A percentile compares a stretch with the other conserved stretches of the same genome.
These are phyloP conservation scores for Mimosa bimucronata DNA, from an alignment of 306 rosid species.

Conservation along the genomic window DNA sequence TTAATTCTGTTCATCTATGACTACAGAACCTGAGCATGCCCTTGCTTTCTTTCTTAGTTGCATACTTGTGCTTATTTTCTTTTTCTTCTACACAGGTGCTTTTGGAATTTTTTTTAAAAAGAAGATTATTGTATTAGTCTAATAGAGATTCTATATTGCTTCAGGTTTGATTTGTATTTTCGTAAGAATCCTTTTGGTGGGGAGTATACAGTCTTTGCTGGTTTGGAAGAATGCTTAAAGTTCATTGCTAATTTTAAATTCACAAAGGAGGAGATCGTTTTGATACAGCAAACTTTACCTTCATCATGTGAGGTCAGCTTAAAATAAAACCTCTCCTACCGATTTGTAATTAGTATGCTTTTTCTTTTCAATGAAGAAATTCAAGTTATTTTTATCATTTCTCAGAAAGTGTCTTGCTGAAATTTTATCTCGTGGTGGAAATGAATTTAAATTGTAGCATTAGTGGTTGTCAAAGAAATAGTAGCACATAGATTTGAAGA, in stretches of 20 bases:
- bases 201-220: slow-evolving; percentile 93
- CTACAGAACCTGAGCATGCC: not conserved
- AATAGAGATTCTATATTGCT: slow-evolving; percentile 29
- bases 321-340: slow-evolving; percentile 7
- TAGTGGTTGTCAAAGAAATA: slow-evolving; percentile 11
- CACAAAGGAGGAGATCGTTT: slow-evolving; percentile 75
- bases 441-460: slow-evolving; percentile 19
- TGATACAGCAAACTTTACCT: slow-evolving; percentile 69
- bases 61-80: not conserved
- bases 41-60: not conserved
- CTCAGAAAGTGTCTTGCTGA: slow-evolving; percentile 1
- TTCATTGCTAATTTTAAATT: slow-evolving; percentile 88
- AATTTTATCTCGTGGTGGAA: slow-evolving; percentile 1
- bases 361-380: slow-evolving; percentile 12
- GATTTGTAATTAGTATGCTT: not conserved
- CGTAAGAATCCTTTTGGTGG: slow-evolving; percentile 99
- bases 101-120: slow-evolving; percentile 27
- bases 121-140: slow-evolving; percentile 24
- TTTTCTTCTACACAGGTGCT: slow-evolving; percentile 10
- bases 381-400: slow-evolving; percentile 10
- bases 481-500: not conserved
- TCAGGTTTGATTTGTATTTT: slow-evolving; percentile 96
- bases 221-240: slow-evolving; percentile 92
- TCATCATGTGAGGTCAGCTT: slow-evolving; percentile 79
- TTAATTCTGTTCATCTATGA: not conserved